Evolutionary conservation across 2,329 filamentous ascomycete species (phyloP).

Genomic region (Knoxdaviesia proteae): DNA sequence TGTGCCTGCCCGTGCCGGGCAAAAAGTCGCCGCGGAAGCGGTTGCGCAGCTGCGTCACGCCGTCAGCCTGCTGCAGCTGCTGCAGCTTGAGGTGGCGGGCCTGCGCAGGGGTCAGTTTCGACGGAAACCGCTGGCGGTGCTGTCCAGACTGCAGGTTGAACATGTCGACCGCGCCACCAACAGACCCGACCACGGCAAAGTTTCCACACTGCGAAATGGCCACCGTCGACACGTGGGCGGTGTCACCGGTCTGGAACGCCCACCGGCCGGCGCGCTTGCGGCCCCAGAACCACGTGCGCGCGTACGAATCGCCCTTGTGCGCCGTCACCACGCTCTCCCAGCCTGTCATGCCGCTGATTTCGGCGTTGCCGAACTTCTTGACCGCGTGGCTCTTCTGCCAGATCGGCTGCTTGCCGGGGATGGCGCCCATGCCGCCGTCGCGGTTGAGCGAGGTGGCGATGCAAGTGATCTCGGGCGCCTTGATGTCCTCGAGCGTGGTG

Average conservation of each 20-base stretch:
- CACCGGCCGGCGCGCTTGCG: constrained; percentile 81
- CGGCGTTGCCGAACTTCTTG: constrained; percentile 42
- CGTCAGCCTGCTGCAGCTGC: constrained; percentile 35
- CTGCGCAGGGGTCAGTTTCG: constrained; percentile 55
- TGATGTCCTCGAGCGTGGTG: constrained; percentile 51
- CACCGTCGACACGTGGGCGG: constrained; percentile 65
- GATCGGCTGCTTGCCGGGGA: constrained; percentile 56
- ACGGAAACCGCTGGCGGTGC: constrained; percentile 74
- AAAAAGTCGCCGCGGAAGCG: constrained; percentile 20
- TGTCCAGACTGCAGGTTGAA: constrained; percentile 90
- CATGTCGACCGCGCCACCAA: constrained; percentile 70
- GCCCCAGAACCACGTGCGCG: constrained; percentile 96
- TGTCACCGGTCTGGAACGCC: constrained; percentile 75
- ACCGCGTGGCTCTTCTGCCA: constrained; percentile 51
- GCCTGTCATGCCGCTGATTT: constrained; percentile 58
- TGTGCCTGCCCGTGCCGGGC: constrained; percentile 50
- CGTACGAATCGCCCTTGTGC: constrained; percentile 65
- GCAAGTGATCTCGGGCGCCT: constrained; percentile 77
- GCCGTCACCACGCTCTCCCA: constrained; percentile 97
- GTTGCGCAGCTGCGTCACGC: constrained; percentile 32
- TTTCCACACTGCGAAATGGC: constrained; percentile 81
- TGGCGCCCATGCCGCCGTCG: constrained; percentile 78
- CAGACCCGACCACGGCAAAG: constrained; percentile 78
- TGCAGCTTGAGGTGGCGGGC: constrained; percentile 53
- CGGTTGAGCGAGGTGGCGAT: constrained; percentile 84